phyloP scores from a whole-genome alignment of 78 protist genomes.

The Mantamonas sphyraenae region DNA sequence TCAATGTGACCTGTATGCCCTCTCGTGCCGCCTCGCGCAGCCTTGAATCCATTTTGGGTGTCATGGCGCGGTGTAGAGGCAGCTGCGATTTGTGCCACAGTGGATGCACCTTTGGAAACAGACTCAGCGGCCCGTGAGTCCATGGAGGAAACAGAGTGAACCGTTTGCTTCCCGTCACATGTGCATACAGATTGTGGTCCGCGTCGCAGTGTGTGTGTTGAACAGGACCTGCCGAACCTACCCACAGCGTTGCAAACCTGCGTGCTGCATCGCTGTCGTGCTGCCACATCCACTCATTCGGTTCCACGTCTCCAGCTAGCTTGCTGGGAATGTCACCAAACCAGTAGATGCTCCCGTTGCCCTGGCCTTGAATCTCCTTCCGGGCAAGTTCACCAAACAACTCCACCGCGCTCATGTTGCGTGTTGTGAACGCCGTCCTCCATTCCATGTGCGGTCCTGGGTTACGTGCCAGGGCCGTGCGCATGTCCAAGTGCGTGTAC shows the following conservation, averaged over 20 bases:
- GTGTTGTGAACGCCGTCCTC: too few relatives aligned
- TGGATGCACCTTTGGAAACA: neutral
- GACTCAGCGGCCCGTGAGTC: neutral
- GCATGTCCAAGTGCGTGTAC: too few relatives aligned
- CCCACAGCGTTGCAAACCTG: neutral
- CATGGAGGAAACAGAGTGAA: neutral
- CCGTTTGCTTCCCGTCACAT: neutral
- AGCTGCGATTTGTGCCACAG: constrained; percentile 22
- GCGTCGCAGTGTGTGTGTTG: constrained; percentile 6
- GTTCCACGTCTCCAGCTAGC: neutral
- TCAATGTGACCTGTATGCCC: neutral
- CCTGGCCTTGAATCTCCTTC: too few relatives aligned
- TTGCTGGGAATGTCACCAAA: neutral
- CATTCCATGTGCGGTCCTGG: too few relatives aligned
- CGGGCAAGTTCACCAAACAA: too few relatives aligned
- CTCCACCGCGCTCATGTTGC: neutral
- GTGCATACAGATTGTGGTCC: constrained; percentile 5
- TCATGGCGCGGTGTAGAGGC: neutral
- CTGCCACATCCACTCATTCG: neutral
- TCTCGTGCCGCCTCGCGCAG: neutral
- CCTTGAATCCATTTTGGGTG: too few relatives aligned
- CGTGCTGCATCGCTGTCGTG: neutral
- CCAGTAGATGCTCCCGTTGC: neutral
- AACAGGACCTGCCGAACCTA: neutral
- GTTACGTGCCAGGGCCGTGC: neutral